Evolutionary conservation across 2,329 filamentous ascomycete species (phyloP).

Genomic region (Epichloe glyceriae): DNA sequence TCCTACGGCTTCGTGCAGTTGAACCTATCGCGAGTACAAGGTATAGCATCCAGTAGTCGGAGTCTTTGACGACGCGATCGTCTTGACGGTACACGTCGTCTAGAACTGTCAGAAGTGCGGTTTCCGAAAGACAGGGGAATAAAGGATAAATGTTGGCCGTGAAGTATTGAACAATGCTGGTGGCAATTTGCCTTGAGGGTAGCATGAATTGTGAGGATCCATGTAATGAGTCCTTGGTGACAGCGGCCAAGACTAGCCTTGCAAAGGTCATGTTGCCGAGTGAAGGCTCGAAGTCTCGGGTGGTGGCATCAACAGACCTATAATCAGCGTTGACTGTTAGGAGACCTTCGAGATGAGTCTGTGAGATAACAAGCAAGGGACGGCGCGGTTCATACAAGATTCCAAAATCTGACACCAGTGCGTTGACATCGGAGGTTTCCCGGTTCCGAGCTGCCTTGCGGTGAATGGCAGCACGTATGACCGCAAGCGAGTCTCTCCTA

Average conservation of each 20-base stretch:
- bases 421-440: slow-evolving; percentile 80
- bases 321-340: neutral
- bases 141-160: slow-evolving; percentile 69
- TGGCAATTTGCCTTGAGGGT: slow-evolving; percentile 58
- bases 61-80: slow-evolving; percentile 45
- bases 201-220: slow-evolving; percentile 46
- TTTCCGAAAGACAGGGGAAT: slow-evolving; percentile 73
- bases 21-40: slow-evolving; percentile 82
- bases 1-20: slow-evolving; percentile 56
- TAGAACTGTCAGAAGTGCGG: slow-evolving; percentile 61
- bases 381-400: slow-evolving; percentile 49
- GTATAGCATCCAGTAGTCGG: slow-evolving; percentile 76
- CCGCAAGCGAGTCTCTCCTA: slow-evolving; percentile 50
- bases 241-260: slow-evolving; percentile 72
- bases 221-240: slow-evolving; percentile 60
- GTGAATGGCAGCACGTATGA: slow-evolving; percentile 49
- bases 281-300: slow-evolving; percentile 83
- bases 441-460: slow-evolving; percentile 50
- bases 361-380: neutral
- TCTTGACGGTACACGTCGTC: slow-evolving; percentile 70
- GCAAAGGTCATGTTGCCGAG: slow-evolving; percentile 87
- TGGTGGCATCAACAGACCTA: slow-evolving; percentile 87
- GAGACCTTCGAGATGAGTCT: neutral
- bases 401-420: slow-evolving; percentile 86
- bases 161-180: slow-evolving; percentile 66